Conservation (phyloP, 805 yeast genomes). For the Candida maltosa region DNA sequence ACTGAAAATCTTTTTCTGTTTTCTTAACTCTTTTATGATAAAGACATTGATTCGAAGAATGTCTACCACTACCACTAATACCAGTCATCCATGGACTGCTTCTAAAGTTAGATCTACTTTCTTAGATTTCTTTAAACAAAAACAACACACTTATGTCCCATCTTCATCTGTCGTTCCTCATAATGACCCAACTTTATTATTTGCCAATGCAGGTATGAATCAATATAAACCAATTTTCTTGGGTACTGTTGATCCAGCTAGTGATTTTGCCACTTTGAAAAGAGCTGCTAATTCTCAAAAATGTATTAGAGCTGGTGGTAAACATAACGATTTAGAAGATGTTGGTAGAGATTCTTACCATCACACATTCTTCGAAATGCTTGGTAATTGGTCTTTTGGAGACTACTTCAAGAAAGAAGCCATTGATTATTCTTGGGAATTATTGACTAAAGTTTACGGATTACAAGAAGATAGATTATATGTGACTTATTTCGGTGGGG, state of each 20-base stretch:
- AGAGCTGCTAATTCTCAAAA: conserved; percentile 95
- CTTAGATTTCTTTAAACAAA: conserved; percentile 69
- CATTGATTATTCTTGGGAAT: conserved; percentile 83
- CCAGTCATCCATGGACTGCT: conserved; percentile 37
- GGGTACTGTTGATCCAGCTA: conserved; percentile 95
- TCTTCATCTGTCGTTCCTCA: conserved; percentile 95
- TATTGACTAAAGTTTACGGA: conserved; percentile 81
- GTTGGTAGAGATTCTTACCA: conserved; percentile 98
- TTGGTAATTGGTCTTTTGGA: conserved; percentile 99
- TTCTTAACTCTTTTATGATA: conserved; percentile 10
- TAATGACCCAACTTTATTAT: conserved; percentile 94
- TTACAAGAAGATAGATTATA: conserved; percentile 77
- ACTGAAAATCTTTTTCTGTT: too few relatives aligned
- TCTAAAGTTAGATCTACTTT: conserved; percentile 76
- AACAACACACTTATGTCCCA: conserved; percentile 78
- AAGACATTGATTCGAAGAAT: conserved; percentile 7
- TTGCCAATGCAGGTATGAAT: conserved; percentile 99
- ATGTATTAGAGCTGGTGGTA: conserved; percentile 99
- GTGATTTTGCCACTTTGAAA: conserved; percentile 78
- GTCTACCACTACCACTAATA: conserved; percentile 13
- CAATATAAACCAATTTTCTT: conserved; percentile 96
- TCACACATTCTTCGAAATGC: conserved; percentile 98
- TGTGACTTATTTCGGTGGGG: conserved; percentile 97
- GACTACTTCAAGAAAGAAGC: conserved; percentile 97
- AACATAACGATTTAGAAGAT: conserved; percentile 96